Evolutionary conservation across 78 protist species (phyloP), one percentile per base, ranked within the genome.

Genomic region (Tieghemostelium lacteum): DNA sequence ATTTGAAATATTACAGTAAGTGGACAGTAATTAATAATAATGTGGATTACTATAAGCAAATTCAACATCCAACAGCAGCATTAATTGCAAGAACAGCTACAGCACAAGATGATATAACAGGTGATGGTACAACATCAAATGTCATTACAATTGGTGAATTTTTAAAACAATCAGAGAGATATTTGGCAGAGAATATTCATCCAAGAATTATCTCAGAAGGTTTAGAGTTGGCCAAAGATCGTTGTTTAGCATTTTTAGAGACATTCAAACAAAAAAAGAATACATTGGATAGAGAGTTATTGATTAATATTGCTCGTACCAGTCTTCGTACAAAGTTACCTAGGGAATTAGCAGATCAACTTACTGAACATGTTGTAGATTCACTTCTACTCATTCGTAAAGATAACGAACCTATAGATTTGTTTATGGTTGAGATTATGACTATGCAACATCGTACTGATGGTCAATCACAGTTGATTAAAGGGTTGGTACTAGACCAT

Each of bases 401-500:
- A 37, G 67, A 63, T 36, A 45, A 29, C 5, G 39, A 83, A 73
- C 95, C 95, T 40, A 66, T 98, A 33, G 99, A 99, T 85, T 94
- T 99, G n/a, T 95, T 88, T 97, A 99, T 99, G 99, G 98, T 98
- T 22, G 99, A 99, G 89, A 96, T 95, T 29, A 98, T 98, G 99
- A 80, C 83, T 39, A 99, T 99, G 99, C 86, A 75, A 67, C 99
- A 98, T 95, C 75, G 93, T 73, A 71, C 78, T 1, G 98, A 92
- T 24, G 83, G 89, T 37, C 98, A 97, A 57, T 92, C 98, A 6
- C 39, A 37, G 17, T 93, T 98, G 16, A 86, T 98, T 73, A 26
- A 86, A 54, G 99, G 99, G 50, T 94, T 99, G 3, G 99, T 99
- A 19, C 77, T 99, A 7, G 99, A 99, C 75, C 99, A 99, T 88